Evolutionary conservation across 192 early-diverging fungal species (phyloP).

Genomic region (Phycomyces blakesleeanus): DNA sequence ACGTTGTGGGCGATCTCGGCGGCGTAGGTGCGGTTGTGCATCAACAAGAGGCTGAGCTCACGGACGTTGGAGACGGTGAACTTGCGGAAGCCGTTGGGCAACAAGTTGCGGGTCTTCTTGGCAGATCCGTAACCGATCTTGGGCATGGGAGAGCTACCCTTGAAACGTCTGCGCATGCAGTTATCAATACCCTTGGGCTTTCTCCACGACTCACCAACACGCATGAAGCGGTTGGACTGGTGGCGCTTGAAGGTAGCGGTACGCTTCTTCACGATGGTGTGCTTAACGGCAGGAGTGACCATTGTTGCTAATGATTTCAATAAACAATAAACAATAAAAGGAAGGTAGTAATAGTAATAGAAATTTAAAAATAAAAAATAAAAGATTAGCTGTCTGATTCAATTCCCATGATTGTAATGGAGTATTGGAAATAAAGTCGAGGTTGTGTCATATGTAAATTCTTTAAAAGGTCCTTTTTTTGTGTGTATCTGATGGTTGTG

Average conservation of each 20-base stretch:
- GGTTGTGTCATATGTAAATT: no score
- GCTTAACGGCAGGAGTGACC: constrained; percentile 93
- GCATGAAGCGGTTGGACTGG: constrained; percentile 98
- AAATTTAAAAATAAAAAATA: no score
- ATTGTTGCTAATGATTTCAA: constrained; percentile 51
- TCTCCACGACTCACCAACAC: constrained; percentile 91
- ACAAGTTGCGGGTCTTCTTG: constrained; percentile 92
- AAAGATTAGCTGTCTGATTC: no score
- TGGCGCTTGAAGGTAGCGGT: constrained; percentile 94
- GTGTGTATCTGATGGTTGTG: no score
- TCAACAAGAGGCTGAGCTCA: constrained; percentile 94
- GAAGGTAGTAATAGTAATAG: no score
- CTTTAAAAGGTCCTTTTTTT: no score
- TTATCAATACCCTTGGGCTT: constrained; percentile 99
- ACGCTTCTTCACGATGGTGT: constrained; percentile 99
- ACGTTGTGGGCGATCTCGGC: constrained; percentile 99
- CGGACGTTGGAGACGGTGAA: constrained; percentile 87
- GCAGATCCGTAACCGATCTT: constrained; percentile 99
- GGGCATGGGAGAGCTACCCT: constrained; percentile 96
- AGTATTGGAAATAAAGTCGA: no score
- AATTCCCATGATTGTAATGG: no score
- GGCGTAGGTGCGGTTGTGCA: constrained; percentile 99
- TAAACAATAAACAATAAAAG: constrained; percentile 1
- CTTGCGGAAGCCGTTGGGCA: constrained; percentile 99
- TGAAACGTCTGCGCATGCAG: constrained; percentile 96